phyloP scores from a whole-genome alignment of 805 yeast genomes.

The Brettanomyces custersianus region DNA sequence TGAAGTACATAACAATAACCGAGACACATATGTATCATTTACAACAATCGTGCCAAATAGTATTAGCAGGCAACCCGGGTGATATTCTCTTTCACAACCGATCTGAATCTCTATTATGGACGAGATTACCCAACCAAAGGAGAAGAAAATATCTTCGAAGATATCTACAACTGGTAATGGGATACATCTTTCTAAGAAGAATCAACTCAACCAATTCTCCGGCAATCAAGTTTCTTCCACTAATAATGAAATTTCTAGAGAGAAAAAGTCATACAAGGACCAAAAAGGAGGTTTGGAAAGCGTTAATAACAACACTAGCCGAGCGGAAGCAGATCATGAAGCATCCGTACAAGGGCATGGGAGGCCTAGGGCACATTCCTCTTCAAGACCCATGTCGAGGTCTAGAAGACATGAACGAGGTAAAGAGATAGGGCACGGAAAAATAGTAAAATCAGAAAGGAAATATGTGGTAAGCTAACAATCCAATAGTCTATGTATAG shows the following conservation, averaged over 20 bases:
- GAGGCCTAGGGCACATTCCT: not conserved
- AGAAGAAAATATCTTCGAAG: not conserved
- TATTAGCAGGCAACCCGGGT: no score
- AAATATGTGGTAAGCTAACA: no score
- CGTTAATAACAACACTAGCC: not conserved
- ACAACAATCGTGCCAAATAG: no score
- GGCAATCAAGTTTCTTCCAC: not conserved
- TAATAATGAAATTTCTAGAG: not conserved
- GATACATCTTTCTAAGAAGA: not conserved
- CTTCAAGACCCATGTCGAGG: not conserved
- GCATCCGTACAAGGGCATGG: not conserved
- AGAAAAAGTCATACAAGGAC: not conserved
- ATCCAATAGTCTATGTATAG: no score
- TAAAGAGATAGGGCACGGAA: no score
- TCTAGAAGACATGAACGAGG: not conserved
- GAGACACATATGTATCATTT: no score
- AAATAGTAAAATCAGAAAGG: no score
- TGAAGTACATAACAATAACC: no score
- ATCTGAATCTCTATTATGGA: no score
- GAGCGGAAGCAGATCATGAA: not conserved
- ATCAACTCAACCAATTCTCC: not conserved
- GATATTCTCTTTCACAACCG: no score
- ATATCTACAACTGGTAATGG: not conserved
- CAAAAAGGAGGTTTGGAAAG: not conserved
- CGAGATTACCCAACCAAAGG: not conserved